phyloP scores from a whole-genome alignment of 192 early-diverging fungal genomes.

The Jimgerdemannia lactiflua region DNA sequence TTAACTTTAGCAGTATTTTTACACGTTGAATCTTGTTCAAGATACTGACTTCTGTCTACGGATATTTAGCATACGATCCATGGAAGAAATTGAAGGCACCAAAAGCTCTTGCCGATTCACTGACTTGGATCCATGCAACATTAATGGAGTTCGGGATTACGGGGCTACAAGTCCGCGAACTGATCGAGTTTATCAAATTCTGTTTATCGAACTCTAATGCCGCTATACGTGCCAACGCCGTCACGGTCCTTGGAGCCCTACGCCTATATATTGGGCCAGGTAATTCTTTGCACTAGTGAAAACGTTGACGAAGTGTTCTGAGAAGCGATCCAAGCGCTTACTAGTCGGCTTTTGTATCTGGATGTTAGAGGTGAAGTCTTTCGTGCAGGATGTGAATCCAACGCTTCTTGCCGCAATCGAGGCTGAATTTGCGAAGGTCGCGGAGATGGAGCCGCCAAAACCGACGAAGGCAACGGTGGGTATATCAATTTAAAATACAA shows the following conservation, averaged over 20 bases:
- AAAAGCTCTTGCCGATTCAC: constrained; percentile 83
- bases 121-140: constrained; percentile 84
- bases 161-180: constrained; percentile 70
- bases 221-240: constrained; percentile 74
- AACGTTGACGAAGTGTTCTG: neutral
- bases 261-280: constrained; percentile 76
- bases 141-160: constrained; percentile 89
- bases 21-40: too few species aligned
- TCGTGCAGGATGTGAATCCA: constrained; percentile 87
- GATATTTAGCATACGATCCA: constrained; percentile 59
- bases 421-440: constrained; percentile 91
- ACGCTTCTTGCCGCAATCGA: constrained; percentile 82
- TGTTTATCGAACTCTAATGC: constrained; percentile 83
- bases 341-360: constrained; percentile 9
- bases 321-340: neutral
- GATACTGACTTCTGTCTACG: neutral
- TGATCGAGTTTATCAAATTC: constrained; percentile 85
- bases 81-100: constrained; percentile 83
- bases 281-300: constrained; percentile 5
- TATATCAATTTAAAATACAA: neutral
- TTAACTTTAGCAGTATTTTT: too few species aligned
- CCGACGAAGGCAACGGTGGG: constrained; percentile 49
- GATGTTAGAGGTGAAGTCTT: constrained; percentile 64
- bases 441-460: constrained; percentile 59
- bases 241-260: constrained; percentile 78